Base-by-base conservation (phyloP, 2,329 filamentous ascomycete species). In the Alternaria rosae region DNA sequence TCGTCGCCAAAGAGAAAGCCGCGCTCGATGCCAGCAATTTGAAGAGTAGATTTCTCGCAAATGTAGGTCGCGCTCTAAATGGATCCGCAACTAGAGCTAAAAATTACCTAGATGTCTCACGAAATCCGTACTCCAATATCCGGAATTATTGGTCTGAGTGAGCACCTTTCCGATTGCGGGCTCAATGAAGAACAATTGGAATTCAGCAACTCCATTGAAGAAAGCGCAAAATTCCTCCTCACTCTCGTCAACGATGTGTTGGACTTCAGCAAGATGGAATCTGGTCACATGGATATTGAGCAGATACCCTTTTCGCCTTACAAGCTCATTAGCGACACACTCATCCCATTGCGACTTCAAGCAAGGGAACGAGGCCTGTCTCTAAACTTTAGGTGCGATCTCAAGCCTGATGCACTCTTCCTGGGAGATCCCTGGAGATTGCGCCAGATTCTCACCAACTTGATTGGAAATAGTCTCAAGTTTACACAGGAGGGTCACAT, bases 261-360 rank as follows among this genome's bases (percentile, higher is more conserved):
- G 12, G 80, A 83, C 66, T 82, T 81, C 62, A 81, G 78, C 48
- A 83, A 83, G 62, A 71, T 83, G 2, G 81, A 82, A 52, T 80
- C 81, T 12, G 81, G 80, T 25, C 82, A 82, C 71, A 81, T 82
- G 79, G 75, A 78, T 52, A 85, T 92, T 1, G 91, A 91, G 76
- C 75, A 73, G 2, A 79, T 82, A 21, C 80, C 80, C 10, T 67
- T 83, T 25, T 77, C 73, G 4, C 68, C 81, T 43, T 78, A 72
- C 4, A 78, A 87, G 69, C 87, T 86, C 0, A 87, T 88, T 55
- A 83, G 81, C 1, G 86, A 88, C 67, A 86, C 54, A 4, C 21
- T 88, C 6, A 84, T 87, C 30, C 57, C 60, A 8, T 38, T 66
- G 26, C 44, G 45, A 8, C 28, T 63, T 8, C 64, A 61, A 45